phyloP scores from a whole-genome alignment of 495 filamentous ascomycete genomes.

The Xylona heveae region DNA sequence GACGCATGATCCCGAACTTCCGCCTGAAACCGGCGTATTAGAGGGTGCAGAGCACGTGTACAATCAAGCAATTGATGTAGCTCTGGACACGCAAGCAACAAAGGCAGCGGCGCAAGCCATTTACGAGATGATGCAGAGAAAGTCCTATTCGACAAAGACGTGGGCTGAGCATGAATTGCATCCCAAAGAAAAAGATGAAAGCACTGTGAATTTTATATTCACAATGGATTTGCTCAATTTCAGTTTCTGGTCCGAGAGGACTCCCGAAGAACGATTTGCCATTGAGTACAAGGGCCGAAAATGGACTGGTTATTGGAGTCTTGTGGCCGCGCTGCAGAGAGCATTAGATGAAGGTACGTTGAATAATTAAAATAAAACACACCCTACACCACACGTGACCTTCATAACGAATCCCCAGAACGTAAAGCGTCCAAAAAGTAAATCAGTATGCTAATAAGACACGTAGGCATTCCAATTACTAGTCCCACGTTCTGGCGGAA shows the following conservation, averaged over 20 bases:
- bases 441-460: conserved; percentile 6
- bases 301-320: conserved; percentile 91
- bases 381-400: too few relatives aligned
- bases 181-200: conserved; percentile 48
- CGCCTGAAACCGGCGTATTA: conserved; percentile 58
- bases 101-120: conserved; percentile 65
- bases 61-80: conserved; percentile 85
- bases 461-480: conserved; percentile 67
- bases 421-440: background rate
- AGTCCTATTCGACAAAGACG: conserved; percentile 56
- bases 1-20: too few relatives aligned
- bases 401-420: too few relatives aligned
- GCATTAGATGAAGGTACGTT: conserved; percentile 76
- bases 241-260: conserved; percentile 70
- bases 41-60: conserved; percentile 68
- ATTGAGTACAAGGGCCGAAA: conserved; percentile 57
- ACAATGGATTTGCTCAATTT: conserved; percentile 95
- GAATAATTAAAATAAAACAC: too few relatives aligned
- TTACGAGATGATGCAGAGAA: conserved; percentile 60
- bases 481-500: conserved; percentile 72
- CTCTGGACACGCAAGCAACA: conserved; percentile 52
- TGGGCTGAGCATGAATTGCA: conserved; percentile 90
- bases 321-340: conserved; percentile 69
- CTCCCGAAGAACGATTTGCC: conserved; percentile 43
- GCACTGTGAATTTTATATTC: conserved; percentile 77